Percentiles rank a stretch among this genome's conserved stretches.
Conservation (phyloP, 768 basidiomycete genomes). For the Tulasnella sp. region DNA sequence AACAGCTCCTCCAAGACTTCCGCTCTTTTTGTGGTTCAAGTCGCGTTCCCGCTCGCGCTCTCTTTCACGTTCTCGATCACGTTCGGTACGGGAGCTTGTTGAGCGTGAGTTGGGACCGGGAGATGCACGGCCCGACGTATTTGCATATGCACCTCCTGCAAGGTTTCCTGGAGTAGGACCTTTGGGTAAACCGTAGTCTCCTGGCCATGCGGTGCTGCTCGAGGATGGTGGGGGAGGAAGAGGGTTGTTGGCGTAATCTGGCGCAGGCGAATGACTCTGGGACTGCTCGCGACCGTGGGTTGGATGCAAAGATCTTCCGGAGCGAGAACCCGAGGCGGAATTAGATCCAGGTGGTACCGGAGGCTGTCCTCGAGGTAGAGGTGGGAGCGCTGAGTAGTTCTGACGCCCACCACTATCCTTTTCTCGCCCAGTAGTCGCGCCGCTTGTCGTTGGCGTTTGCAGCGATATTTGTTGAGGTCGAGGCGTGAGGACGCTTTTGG, state of each 20-base stretch:
- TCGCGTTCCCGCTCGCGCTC: not conserved
- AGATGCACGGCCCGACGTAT: slow-evolving; percentile 21
- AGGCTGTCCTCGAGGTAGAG: slow-evolving; percentile 56
- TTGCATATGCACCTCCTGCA: not conserved
- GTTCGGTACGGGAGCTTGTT: not conserved
- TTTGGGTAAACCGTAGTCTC: slow-evolving; percentile 43
- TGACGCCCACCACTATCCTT: slow-evolving; percentile 26
- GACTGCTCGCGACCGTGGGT: slow-evolving; percentile 35
- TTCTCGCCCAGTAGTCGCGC: slow-evolving; percentile 24
- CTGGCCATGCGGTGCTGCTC: not conserved
- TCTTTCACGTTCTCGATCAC: not conserved
- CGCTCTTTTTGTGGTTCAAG: slow-evolving; percentile 4
- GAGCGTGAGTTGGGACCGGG: not conserved
- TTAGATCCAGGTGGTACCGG: slow-evolving; percentile 39
- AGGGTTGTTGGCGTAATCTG: slow-evolving; percentile 27
- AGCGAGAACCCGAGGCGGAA: slow-evolving; percentile 15
- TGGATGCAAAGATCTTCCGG: slow-evolving; percentile 24
- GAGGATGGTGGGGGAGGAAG: slow-evolving; percentile 26
- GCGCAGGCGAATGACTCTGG: slow-evolving; percentile 44
- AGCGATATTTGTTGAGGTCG: slow-evolving; percentile 20
- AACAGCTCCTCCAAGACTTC: not conserved
- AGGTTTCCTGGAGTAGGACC: slow-evolving; percentile 48
- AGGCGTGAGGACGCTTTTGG: slow-evolving; percentile 22
- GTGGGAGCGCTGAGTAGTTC: slow-evolving; percentile 54
- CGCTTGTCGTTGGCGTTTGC: slow-evolving; percentile 1